phyloP scores from a whole-genome alignment of 2,329 filamentous ascomycete species.

The Arthrobotrys entomopaga region DNA sequence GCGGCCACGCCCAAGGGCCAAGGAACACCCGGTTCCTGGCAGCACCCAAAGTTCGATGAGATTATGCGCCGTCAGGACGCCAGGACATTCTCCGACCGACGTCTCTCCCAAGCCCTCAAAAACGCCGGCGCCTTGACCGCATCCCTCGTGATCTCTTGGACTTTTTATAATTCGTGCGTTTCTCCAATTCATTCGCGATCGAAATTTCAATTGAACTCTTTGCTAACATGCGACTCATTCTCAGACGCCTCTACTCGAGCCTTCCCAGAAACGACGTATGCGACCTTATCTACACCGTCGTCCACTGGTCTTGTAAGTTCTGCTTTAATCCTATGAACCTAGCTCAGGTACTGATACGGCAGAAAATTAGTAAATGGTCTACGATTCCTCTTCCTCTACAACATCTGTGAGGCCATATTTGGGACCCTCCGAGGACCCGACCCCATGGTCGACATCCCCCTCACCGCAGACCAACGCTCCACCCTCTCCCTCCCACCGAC shows the following conservation, averaged over 20 bases:
- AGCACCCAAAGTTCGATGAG: conserved; percentile 53
- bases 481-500: conserved; percentile 46
- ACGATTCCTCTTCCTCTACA: conserved; percentile 45
- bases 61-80: conserved; percentile 49
- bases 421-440: conserved; percentile 47
- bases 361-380: conserved; percentile 23
- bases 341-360: not conserved
- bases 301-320: conserved; percentile 39
- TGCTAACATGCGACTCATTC: not conserved
- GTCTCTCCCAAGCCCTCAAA: conserved; percentile 37
- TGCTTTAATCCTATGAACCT: not conserved
- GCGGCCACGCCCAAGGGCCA: conserved; percentile 20
- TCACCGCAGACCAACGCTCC: conserved; percentile 50
- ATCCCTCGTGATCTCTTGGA: conserved; percentile 25
- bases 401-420: conserved; percentile 39
- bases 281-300: conserved; percentile 28
- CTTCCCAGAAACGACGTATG: conserved; percentile 41
- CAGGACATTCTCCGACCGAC: conserved; percentile 45
- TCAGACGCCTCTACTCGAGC: conserved; percentile 37
- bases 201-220: not conserved
- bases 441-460: conserved; percentile 42
- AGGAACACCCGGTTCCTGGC: conserved; percentile 53
- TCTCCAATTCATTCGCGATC: not conserved
- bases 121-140: conserved; percentile 29
- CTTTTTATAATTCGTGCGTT: conserved; percentile 47